These are phyloP conservation scores for Pythium diclinum DNA, from an alignment of 352 stramenopile species.

Conservation along the genomic window DNA sequence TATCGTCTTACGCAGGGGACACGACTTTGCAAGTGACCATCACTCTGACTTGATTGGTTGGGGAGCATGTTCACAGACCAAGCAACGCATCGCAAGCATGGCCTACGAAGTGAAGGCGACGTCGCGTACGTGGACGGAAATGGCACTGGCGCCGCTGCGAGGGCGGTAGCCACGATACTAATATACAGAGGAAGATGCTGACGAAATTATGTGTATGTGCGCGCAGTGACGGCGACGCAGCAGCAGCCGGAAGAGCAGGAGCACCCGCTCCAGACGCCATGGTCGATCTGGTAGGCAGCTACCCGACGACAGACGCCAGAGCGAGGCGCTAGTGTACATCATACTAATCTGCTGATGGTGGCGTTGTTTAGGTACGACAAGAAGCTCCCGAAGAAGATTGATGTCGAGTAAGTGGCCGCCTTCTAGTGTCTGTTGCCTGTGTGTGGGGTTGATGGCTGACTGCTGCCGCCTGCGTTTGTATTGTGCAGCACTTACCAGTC, in stretches of 20 bases:
- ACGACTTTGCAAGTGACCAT: conserved; percentile 13
- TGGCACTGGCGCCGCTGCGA: not conserved
- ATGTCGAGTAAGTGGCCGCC: conserved; percentile 58
- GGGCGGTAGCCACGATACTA: not conserved
- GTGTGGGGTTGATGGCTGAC: conserved; percentile 5
- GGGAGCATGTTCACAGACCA: conserved; percentile 15
- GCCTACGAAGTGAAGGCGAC: conserved; percentile 25
- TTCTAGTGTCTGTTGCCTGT: not conserved
- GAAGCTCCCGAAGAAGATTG: conserved; percentile 90
- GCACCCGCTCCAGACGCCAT: conserved; percentile 86
- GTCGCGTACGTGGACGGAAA: conserved; percentile 22
- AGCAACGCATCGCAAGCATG: conserved; percentile 18
- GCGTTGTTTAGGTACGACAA: conserved; percentile 85
- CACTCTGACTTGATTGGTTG: conserved; percentile 31
- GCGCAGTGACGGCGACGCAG: conserved; percentile 12
- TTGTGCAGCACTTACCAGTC: conserved; percentile 61
- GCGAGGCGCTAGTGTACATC: not conserved
- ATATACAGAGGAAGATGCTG: conserved; percentile 9
- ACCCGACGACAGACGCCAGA: not conserved
- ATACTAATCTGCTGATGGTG: not conserved
- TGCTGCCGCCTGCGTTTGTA: not conserved
- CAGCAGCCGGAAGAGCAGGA: conserved; percentile 42
- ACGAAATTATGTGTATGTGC: not conserved
- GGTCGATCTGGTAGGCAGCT: conserved; percentile 80
- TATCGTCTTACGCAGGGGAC: conserved; percentile 15